These are phyloP conservation scores for Erysimum cheiri DNA, from an alignment of 441 rosid genomes.

Conservation along the genomic window DNA sequence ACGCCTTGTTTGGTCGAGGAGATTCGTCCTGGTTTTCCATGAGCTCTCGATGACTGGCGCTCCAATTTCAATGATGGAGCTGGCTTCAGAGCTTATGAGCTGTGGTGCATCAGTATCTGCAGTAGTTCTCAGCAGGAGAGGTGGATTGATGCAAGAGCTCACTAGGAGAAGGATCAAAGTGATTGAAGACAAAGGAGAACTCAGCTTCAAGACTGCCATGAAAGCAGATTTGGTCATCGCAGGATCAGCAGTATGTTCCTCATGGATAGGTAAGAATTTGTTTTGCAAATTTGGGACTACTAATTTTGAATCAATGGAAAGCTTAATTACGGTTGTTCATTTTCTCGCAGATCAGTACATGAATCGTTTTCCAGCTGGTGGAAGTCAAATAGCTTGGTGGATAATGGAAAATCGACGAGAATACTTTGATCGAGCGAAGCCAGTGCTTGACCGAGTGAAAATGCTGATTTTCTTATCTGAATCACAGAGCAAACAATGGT, in stretches of 20 bases:
- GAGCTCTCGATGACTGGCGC: slow-evolving; percentile 99
- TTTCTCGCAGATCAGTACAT: slow-evolving; percentile 82
- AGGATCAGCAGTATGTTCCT: slow-evolving; percentile 96
- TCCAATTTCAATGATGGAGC: slow-evolving; percentile 95
- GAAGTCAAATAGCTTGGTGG: slow-evolving; percentile 98
- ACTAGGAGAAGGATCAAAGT: slow-evolving; percentile 85
- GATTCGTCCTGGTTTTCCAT: slow-evolving; percentile 83
- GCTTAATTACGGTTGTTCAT: not conserved
- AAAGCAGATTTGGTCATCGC: slow-evolving; percentile 95
- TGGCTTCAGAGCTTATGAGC: slow-evolving; percentile 96
- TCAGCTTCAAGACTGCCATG: slow-evolving; percentile 95
- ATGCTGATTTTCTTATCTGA: slow-evolving; percentile 84
- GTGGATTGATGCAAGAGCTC: slow-evolving; percentile 91
- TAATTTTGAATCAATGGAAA: not conserved
- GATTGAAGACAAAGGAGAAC: slow-evolving; percentile 84
- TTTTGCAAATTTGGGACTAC: slow-evolving; percentile 25
- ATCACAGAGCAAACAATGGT: slow-evolving; percentile 85
- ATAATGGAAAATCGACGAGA: slow-evolving; percentile 96
- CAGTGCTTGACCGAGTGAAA: slow-evolving; percentile 79
- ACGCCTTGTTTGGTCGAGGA: slow-evolving; percentile 95
- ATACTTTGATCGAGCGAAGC: slow-evolving; percentile 85
- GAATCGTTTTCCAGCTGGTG: slow-evolving; percentile 85
- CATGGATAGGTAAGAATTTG: slow-evolving; percentile 83
- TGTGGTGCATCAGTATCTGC: slow-evolving; percentile 97
- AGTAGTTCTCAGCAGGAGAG: slow-evolving; percentile 89